Conservation (phyloP, 1,139 yeast genomes). For the Sugiyamaella novakii region DNA sequence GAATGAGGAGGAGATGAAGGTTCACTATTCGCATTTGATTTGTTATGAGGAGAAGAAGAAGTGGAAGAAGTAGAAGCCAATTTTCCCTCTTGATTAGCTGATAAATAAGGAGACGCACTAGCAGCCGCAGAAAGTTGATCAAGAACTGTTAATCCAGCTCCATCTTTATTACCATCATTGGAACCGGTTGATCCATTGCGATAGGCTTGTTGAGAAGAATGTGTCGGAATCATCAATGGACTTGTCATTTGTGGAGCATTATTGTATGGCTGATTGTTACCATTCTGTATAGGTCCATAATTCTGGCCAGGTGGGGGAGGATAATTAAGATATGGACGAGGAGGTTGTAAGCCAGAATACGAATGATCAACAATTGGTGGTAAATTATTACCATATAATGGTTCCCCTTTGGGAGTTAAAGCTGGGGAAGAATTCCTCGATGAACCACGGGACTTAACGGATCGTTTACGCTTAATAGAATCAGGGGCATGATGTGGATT, state of each 20-base stretch:
- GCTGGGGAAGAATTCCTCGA: constrained; percentile 17
- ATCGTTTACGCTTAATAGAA: constrained; percentile 9
- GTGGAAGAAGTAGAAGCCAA: constrained; percentile 21
- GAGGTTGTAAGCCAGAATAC: constrained; percentile 7
- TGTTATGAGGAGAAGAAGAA: constrained; percentile 33
- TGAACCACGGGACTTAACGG: constrained; percentile 12
- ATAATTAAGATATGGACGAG: constrained; percentile 14
- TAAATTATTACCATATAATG: constrained; percentile 6
- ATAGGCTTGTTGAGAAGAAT: constrained; percentile 2
- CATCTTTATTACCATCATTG: constrained; percentile 7
- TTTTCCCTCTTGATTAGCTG: constrained; percentile 29
- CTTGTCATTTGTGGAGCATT: constrained; percentile 22
- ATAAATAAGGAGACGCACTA: constrained; percentile 34
- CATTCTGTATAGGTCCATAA: constrained; percentile 4
- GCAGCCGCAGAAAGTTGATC: constrained; percentile 35
- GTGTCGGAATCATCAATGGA: constrained; percentile 24
- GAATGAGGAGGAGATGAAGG: constrained; percentile 24
- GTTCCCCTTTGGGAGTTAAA: constrained; percentile 17
- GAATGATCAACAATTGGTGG: constrained; percentile 16
- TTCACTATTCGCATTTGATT: constrained; percentile 10
- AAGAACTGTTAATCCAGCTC: constrained; percentile 21
- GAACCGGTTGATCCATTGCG: constrained; percentile 16
- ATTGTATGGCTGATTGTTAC: constrained; percentile 10
- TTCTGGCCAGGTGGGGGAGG: constrained; percentile 14
- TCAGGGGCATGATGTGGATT: constrained; percentile 1